Conservation (phyloP, 345 rosid species). For the Excoecaria agallocha region DNA sequence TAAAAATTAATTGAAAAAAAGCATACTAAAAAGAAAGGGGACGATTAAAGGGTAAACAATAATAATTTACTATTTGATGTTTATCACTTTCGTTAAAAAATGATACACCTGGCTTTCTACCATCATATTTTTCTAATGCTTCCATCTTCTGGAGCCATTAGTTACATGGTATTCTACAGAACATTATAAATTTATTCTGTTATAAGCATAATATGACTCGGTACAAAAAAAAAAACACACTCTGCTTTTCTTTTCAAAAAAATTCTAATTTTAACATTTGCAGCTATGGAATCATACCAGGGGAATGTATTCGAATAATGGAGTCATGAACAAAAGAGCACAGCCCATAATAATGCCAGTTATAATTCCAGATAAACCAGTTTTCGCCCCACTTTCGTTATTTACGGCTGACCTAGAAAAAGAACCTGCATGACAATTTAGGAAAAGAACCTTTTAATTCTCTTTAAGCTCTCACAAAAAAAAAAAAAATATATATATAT, state of each 20-base stretch:
- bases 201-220: neutral
- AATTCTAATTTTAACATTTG: constrained; percentile 5
- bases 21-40: neutral
- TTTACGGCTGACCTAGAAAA: constrained; percentile 99
- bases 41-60: neutral
- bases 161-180: neutral
- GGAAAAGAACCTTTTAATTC: neutral
- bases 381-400: constrained; percentile 93
- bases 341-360: constrained; percentile 81
- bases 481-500: too few species aligned
- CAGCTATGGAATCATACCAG: constrained; percentile 51
- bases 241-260: neutral
- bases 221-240: neutral
- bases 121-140: too few species aligned
- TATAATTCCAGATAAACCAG: constrained; percentile 81
- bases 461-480: neutral
- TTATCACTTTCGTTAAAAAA: neutral
- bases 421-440: constrained; percentile 61
- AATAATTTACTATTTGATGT: neutral
- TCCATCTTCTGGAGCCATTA: neutral
- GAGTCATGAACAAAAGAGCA: constrained; percentile 83
- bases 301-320: constrained; percentile 79
- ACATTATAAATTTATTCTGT: neutral
- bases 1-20: constrained; percentile 25
- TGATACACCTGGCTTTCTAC: too few species aligned